These are phyloP conservation scores for Boletales sp. DNA, from an alignment of 768 basidiomycete species.

Conservation along the genomic window DNA sequence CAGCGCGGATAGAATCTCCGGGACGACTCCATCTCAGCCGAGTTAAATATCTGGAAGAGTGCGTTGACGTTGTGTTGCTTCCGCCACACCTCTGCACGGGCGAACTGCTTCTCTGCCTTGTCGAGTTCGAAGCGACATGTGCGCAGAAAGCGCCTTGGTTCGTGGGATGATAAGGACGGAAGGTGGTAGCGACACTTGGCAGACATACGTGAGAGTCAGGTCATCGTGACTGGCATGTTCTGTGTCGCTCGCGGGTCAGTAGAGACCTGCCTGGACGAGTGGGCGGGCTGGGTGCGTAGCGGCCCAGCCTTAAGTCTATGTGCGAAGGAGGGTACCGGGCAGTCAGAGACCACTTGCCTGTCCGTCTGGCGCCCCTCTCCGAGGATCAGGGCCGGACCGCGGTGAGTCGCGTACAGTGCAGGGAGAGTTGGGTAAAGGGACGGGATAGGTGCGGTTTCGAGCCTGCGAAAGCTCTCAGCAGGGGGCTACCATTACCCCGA, in stretches of 20 bases:
- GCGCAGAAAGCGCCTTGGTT: constrained; percentile 74
- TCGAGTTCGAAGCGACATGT: constrained; percentile 64
- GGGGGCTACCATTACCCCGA: no score
- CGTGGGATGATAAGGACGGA: not conserved
- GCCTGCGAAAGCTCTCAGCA: no score
- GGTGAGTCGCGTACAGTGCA: no score
- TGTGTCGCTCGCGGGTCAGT: constrained; percentile 35
- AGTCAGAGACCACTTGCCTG: no score
- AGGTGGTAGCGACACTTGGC: not conserved
- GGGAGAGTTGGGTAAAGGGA: no score
- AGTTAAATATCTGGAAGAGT: constrained; percentile 58
- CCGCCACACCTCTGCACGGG: constrained; percentile 66
- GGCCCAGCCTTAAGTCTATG: no score
- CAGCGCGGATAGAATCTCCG: constrained; percentile 74
- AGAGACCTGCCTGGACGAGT: no score
- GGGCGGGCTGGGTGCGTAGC: no score
- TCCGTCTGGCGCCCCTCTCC: no score
- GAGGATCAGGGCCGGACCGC: no score
- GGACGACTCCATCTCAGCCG: constrained; percentile 55
- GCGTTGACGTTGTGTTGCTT: constrained; percentile 54
- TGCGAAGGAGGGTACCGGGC: no score
- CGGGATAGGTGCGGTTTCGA: no score
- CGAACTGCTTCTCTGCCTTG: constrained; percentile 69
- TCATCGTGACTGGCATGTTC: constrained; percentile 57
- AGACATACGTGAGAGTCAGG: constrained; percentile 57